Conservation (phyloP, 2,329 filamentous ascomycete genomes). For the Pseudomassariella vexata region DNA sequence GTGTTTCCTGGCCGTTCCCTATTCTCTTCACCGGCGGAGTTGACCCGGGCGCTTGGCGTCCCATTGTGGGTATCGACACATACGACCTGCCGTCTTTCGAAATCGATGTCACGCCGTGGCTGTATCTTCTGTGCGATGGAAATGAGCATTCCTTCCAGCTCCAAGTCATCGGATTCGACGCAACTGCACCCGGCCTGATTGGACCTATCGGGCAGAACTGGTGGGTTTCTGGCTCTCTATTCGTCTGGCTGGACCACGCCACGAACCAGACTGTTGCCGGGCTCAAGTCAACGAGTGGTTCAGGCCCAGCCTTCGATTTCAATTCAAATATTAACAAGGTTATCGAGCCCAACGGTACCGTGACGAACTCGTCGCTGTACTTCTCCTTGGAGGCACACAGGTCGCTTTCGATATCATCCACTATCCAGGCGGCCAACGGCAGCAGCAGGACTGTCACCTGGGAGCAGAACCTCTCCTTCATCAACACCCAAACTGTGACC, state of each 20-base stretch:
- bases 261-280: constrained; percentile 13
- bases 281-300: constrained; percentile 12
- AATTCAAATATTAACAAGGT: constrained; percentile 14
- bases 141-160: constrained; percentile 33
- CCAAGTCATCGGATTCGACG: constrained; percentile 23
- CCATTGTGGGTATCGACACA: constrained; percentile 62
- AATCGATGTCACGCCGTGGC: constrained; percentile 62
- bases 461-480: constrained; percentile 21
- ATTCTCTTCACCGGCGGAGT: constrained; percentile 66
- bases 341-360: constrained; percentile 13
- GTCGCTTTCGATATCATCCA: constrained; percentile 20
- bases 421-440: constrained; percentile 12
- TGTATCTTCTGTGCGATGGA: constrained; percentile 53
- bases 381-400: constrained; percentile 19
- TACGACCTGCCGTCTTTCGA: constrained; percentile 63
- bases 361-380: constrained; percentile 22
- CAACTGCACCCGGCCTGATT: constrained; percentile 33
- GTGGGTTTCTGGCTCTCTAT: constrained; percentile 62
- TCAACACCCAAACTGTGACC: constrained; percentile 26
- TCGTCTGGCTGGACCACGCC: constrained; percentile 52
- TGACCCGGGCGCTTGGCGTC: constrained; percentile 63
- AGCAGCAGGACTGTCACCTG: constrained; percentile 14
- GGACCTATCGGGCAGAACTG: constrained; percentile 53
- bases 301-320: constrained; percentile 17
- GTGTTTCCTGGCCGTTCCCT: constrained; percentile 64